Evolutionary conservation across 2,329 filamentous ascomycete genomes (phyloP), one percentile per base, ranked within the genome.

Genomic region (Penicillium aurantiogriseum): DNA sequence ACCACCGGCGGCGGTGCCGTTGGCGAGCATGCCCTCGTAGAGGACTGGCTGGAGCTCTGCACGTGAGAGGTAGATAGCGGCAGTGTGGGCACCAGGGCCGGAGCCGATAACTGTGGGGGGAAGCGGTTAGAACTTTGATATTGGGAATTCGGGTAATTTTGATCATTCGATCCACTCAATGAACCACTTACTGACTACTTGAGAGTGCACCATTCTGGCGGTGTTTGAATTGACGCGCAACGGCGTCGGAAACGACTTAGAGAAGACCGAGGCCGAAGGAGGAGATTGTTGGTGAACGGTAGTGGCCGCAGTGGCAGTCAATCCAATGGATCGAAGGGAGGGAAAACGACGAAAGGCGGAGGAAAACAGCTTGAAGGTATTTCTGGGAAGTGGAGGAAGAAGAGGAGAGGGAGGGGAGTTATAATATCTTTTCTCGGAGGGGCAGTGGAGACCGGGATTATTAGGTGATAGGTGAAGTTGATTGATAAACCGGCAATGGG

Each of bases 1-100:
- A 57, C 94, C 94, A 67, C 94, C 94, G 44, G 94, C 91, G 7
- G 94, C 94, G 69, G 95, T 96, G 71, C 93, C 94, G 73, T 97
- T 94, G 69, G 94, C 94, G 76, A 99, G 87, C 84, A 99, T 96
- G 68, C 94, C 94, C 80, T 99, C 94, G 75, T 97, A 99, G 67
- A 99, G 83, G 62, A 97, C 90, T 62, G 94, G 94, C 78, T 95
- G 90, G 74, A 99, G 80, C 76, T 99, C 93, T 60, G 94, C 94
- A 74, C 94, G 89, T 47, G 92, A 89, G 69, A 97, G 88, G 79
- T 99, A 99, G 74, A 99, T 87, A 76, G 94, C 94, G 61, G 94
- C 94, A 46, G 94, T 99, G 81, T 99, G 94, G 78, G 92, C 94
- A 68, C 92, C 94, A 63, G 94, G 94, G 81, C 94, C 94, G 62